These are phyloP conservation scores for Colletotrichum sojae DNA, from an alignment of 2,329 filamentous ascomycete genomes.

Conservation along the genomic window DNA sequence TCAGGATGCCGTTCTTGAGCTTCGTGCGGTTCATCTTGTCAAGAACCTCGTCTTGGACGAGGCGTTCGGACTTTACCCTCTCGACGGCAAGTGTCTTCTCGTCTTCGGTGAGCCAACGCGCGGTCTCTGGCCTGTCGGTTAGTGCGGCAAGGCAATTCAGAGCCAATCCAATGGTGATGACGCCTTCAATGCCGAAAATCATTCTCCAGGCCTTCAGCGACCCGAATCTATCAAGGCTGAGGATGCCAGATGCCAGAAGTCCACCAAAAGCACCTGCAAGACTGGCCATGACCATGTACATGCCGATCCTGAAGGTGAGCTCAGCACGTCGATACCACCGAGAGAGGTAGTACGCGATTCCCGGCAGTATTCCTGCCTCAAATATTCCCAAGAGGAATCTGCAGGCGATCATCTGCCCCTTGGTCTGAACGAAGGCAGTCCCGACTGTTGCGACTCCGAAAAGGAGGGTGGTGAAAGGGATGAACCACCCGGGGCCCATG, in stretches of 20 bases:
- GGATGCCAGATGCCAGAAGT: slow-evolving; percentile 64
- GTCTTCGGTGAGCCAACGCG: slow-evolving; percentile 73
- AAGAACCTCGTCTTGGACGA: slow-evolving; percentile 72
- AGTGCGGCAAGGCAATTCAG: slow-evolving; percentile 75
- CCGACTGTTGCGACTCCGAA: slow-evolving; percentile 57
- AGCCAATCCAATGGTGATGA: slow-evolving; percentile 67
- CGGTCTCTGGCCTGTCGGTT: slow-evolving; percentile 78
- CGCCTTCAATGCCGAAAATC: slow-evolving; percentile 81
- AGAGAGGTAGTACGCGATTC: slow-evolving; percentile 61
- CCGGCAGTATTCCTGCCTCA: slow-evolving; percentile 54
- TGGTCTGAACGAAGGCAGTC: slow-evolving; percentile 55
- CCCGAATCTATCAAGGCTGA: slow-evolving; percentile 71
- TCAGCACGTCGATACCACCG: slow-evolving; percentile 66
- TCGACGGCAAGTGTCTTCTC: slow-evolving; percentile 78
- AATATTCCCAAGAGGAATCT: slow-evolving; percentile 57
- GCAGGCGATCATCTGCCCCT: slow-evolving; percentile 49
- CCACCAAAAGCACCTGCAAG: slow-evolving; percentile 60
- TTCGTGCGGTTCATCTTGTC: slow-evolving; percentile 75
- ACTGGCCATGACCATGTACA: slow-evolving; percentile 59
- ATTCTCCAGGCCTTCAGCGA: slow-evolving; percentile 73
- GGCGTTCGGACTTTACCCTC: slow-evolving; percentile 77
- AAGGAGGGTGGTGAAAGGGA: slow-evolving; percentile 54
- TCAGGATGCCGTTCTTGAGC: slow-evolving; percentile 73
- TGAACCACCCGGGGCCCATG: slow-evolving; percentile 55
- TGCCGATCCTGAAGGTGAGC: slow-evolving; percentile 60